Evolutionary conservation across 371 early-diverging fungal genomes (phyloP), one percentile per base, ranked within the genome.

Genomic region (Mortierella sp.): DNA sequence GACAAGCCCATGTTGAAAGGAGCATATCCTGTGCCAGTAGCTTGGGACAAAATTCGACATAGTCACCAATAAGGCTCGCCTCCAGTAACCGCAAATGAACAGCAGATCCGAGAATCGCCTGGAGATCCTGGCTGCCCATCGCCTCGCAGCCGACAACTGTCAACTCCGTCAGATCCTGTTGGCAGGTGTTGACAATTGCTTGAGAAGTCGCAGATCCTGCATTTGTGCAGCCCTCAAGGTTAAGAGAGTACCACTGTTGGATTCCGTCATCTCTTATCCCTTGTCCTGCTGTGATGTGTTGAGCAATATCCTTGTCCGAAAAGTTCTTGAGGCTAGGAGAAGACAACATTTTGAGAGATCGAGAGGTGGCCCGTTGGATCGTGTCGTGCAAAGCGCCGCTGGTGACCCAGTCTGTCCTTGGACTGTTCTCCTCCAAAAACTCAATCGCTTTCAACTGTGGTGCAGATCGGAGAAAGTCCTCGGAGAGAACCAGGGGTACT

Each of bases 391-490:
- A 18, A 18, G 65, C 38, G 3, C 65, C 65, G 65, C 65, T 65
- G 6, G 65, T 65, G 1, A 65, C 38, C 65, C 65, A 65, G 3
- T 65, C 65, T 6, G 65, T 65, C 21, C 21, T 65, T 38, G 65
- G 65, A 21, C 3, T 21, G 18, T 65, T 65, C 24, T 65, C 65
- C 38, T 65, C 41, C 41, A 65, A 21, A 21, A 65, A 65, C 24
- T 65, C 65, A 32, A 65, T 21, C 6, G 41, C 41, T 8, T 16
- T 65, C 38, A 65, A 8, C 35, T 32, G 35, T 35, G 65, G 65
- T 21, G 65, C 65, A 7, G 65, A 65, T 38, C 35, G 65, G 41
- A 65, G 65, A 65, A 65, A 65, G 38, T 65, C 65, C 8, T 65
- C 65, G 2, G 65, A 65, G 32, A 65, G 65, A 65, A 65, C 21